Evolutionary conservation across 441 rosid genomes (phyloP), one percentile per base, ranked within the genome.

Genomic region (Syzygium malaccense): DNA sequence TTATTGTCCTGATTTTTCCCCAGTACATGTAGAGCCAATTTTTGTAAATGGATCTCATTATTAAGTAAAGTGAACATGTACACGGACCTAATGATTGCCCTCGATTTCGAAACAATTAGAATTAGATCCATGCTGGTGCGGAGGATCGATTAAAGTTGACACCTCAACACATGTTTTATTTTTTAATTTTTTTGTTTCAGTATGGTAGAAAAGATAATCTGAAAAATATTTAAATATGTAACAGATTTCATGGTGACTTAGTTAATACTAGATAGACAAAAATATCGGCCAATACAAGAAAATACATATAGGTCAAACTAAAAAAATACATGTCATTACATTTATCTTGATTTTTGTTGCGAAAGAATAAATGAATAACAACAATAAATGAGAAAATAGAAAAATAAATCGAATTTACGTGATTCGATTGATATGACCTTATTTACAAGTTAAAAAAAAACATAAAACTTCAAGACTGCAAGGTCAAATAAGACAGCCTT

Each of bases 121-220:
- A 55, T 20, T 55, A 19, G 58, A 55, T 2, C 10, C 1, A 8
- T 55, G 58, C 25, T 9, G 25, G 3, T 20, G 11, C 4, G 9
- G 4, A 20, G 2, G 26, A 55, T 8, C 4, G 10, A 26, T 58
- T 58, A 14, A 58, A 58, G 0, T 58, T 26, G 11, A 58, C 30
- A 26, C 3, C 6, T 26, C 0, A 12, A 0, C 0, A 58, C 64
- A 30, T 0, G 32, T 64, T 64, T 30, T 15, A 1, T 2, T 18
- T 64, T 53, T 0, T 7, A 58, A 58, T 58, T 58, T 58, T 58
- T 58, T 58, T 58, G 7, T 58, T 26, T 58, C 30, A 58, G 0
- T 58, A 0, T 58, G 26, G 30, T 26, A 58, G 64, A 58, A 57
- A 58, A 11, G 15, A 58, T 58, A 1, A 26, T 58, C 11, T 58